A percentile compares a stretch with the other conserved stretches of the same genome.
Evolutionary conservation across 495 filamentous ascomycete genomes (phyloP).

Genomic region (Annulohypoxylon maeteangense): DNA sequence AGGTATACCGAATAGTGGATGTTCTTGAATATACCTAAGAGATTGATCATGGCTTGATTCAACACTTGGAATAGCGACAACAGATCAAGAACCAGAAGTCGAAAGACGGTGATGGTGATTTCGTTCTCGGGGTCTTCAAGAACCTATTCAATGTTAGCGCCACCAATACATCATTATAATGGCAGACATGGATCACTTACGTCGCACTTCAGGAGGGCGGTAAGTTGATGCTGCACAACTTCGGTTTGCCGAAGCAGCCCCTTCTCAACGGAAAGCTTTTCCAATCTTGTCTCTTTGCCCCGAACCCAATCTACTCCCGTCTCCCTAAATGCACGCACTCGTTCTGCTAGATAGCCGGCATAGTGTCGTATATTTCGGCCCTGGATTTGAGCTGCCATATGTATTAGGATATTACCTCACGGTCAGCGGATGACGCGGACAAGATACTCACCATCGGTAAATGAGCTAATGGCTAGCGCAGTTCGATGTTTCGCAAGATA

Average conservation of each 20-base stretch:
- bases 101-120: slow-evolving; percentile 95
- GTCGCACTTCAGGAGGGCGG: slow-evolving; percentile 86
- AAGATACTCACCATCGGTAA: slow-evolving; percentile 82
- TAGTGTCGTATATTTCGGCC: slow-evolving; percentile 95
- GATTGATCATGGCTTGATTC: slow-evolving; percentile 98
- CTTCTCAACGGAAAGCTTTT: slow-evolving; percentile 90
- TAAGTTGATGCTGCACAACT: slow-evolving; percentile 88
- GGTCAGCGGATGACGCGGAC: slow-evolving; percentile 5
- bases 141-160: slow-evolving; percentile 63
- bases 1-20: background rate
- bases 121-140: slow-evolving; percentile 95
- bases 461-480: slow-evolving; percentile 86
- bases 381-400: slow-evolving; percentile 82
- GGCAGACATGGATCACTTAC: slow-evolving; percentile 60
- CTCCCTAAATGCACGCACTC: slow-evolving; percentile 82
- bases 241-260: slow-evolving; percentile 93
- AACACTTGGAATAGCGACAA: slow-evolving; percentile 91
- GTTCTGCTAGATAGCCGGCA: slow-evolving; percentile 82
- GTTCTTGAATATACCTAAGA: slow-evolving; percentile 73
- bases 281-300: slow-evolving; percentile 81
- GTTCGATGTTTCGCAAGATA: slow-evolving; percentile 86
- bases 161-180: background rate
- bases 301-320: slow-evolving; percentile 92
- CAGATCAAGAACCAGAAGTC: slow-evolving; percentile 89
- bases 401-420: slow-evolving; percentile 44